phyloP scores from a whole-genome alignment of 768 basidiomycete species.

The Chalciporus sphaerocephalus region DNA sequence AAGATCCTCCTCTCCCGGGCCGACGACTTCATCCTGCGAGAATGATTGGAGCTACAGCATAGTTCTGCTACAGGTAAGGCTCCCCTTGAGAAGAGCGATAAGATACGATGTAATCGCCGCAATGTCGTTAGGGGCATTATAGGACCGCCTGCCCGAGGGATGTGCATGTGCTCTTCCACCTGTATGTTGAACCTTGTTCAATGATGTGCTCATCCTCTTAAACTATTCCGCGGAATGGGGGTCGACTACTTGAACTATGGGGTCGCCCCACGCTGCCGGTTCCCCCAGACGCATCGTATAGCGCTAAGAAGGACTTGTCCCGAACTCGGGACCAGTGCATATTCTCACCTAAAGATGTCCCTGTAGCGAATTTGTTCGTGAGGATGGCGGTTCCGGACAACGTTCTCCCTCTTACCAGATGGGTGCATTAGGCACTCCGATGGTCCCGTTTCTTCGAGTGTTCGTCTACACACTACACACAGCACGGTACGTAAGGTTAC shows the following conservation, averaged over 20 bases:
- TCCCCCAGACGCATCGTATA: constrained; percentile 1
- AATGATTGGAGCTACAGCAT: constrained; percentile 11
- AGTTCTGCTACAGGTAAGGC: constrained; percentile 1
- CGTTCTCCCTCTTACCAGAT: constrained; percentile 4
- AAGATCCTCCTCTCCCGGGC: constrained; percentile 1
- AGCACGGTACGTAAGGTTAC: constrained; percentile 6
- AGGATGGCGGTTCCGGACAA: not conserved
- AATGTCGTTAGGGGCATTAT: constrained; percentile 6
- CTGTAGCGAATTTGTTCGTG: not conserved
- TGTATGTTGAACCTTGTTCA: constrained; percentile 13
- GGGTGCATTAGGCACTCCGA: constrained; percentile 3
- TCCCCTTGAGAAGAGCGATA: not conserved
- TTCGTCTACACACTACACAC: not conserved
- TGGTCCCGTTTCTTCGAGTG: constrained; percentile 1
- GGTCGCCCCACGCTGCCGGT: constrained; percentile 2
- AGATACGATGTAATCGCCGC: constrained; percentile 2
- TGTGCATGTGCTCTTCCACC: constrained; percentile 10
- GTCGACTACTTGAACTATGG: constrained; percentile 5
- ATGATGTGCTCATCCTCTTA: not conserved
- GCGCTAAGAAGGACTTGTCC: not conserved
- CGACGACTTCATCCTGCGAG: constrained; percentile 10
- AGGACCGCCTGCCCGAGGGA: constrained; percentile 7
- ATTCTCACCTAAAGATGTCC: constrained; percentile 9
- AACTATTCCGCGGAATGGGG: constrained; percentile 17
- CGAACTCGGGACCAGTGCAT: not conserved